A percentile compares a stretch with the other conserved stretches of the same genome.
Conservation (phyloP, 176 grass and related monocot genomes). For the Elymus sibiricus region DNA sequence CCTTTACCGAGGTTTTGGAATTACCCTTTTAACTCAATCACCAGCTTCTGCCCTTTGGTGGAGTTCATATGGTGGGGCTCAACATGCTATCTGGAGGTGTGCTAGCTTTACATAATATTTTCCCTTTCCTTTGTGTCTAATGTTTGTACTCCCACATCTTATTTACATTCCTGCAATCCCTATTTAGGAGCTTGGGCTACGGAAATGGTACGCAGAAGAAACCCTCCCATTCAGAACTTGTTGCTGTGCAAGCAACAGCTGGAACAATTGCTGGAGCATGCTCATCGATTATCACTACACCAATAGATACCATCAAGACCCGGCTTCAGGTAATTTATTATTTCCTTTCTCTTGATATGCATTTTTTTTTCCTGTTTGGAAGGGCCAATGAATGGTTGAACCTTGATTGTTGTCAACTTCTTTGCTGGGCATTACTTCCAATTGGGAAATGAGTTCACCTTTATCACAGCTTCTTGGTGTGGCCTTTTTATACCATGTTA, state of each 20-base stretch:
- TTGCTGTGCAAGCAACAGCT: slow-evolving; percentile 86
- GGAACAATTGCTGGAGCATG: slow-evolving; percentile 95
- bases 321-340: slow-evolving; percentile 66
- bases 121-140: neutral
- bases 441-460: neutral
- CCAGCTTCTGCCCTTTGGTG: slow-evolving; percentile 99
- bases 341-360: slow-evolving; percentile 11
- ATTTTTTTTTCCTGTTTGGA: slow-evolving; percentile 6
- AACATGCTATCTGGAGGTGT: slow-evolving; percentile 95
- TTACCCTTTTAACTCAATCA: slow-evolving; percentile 81
- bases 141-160: neutral
- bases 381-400: neutral
- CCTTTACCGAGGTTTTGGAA: slow-evolving; percentile 91
- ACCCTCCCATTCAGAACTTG: slow-evolving; percentile 72
- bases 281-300: slow-evolving; percentile 91
- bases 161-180: slow-evolving; percentile 22
- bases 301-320: slow-evolving; percentile 95
- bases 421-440: neutral
- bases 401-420: neutral
- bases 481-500: neutral
- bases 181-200: slow-evolving; percentile 84
- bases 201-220: slow-evolving; percentile 55
- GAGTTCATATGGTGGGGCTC: slow-evolving; percentile 80
- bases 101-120: slow-evolving; percentile 14
- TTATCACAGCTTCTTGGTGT: neutral